Evolutionary conservation across 2,329 filamentous ascomycete species (phyloP).

Genomic region (Xylogone sp.): DNA sequence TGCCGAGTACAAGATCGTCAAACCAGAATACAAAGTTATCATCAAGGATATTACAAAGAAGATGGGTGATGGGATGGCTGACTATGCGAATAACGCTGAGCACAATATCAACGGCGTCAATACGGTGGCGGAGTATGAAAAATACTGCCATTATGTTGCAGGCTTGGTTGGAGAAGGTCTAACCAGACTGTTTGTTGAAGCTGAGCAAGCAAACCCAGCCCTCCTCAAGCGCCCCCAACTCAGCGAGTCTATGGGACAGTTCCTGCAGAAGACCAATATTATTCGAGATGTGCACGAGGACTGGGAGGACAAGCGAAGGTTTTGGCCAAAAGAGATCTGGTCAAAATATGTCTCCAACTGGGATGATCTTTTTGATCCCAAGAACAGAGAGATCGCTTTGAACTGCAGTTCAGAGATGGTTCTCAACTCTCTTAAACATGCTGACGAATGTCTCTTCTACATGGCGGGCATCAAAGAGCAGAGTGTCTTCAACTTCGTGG

Average conservation of each 20-base stretch:
- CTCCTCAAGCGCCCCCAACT: constrained; percentile 75
- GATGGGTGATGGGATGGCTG: constrained; percentile 99
- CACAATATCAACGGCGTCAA: constrained; percentile 76
- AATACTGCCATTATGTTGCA: constrained; percentile 98
- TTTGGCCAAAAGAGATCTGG: constrained; percentile 97
- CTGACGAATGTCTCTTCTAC: constrained; percentile 95
- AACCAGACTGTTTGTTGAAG: constrained; percentile 85
- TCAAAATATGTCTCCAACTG: constrained; percentile 89
- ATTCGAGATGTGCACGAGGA: constrained; percentile 95
- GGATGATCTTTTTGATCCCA: constrained; percentile 82
- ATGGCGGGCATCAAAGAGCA: constrained; percentile 93
- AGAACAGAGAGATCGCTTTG: constrained; percentile 72
- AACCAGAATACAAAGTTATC: constrained; percentile 77
- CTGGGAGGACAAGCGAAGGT: constrained; percentile 78
- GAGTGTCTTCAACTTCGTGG: constrained; percentile 98
- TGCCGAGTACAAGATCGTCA: constrained; percentile 82
- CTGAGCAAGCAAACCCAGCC: constrained; percentile 79
- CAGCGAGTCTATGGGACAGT: constrained; percentile 94
- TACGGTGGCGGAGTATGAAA: constrained; percentile 84
- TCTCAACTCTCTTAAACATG: constrained; percentile 79
- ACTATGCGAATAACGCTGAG: constrained; percentile 83
- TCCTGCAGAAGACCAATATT: constrained; percentile 98
- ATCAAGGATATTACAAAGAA: constrained; percentile 89
- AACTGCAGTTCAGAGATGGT: constrained; percentile 93
- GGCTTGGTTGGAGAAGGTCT: constrained; percentile 94